Percentiles rank a stretch among this genome's conserved stretches.
Conservation (phyloP, 2,329 filamentous ascomycete genomes). For the Didymella exigua region DNA sequence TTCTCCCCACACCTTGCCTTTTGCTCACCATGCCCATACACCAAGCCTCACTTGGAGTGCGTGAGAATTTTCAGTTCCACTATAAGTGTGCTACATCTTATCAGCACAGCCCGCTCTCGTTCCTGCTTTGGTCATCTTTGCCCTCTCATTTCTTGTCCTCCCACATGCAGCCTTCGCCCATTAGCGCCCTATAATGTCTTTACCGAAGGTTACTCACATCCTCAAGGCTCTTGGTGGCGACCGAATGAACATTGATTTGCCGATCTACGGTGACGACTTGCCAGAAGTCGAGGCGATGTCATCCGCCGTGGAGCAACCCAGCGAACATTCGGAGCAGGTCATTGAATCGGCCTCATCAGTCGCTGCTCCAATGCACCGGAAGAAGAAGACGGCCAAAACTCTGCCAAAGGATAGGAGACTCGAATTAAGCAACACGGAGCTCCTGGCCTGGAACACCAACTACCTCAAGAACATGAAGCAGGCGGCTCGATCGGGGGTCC, state of each 20-base stretch:
- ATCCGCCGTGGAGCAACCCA: constrained; percentile 16
- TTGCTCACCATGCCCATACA: constrained; percentile 6
- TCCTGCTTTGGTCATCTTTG: background rate
- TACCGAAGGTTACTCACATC: constrained; percentile 17
- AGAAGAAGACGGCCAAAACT: constrained; percentile 44
- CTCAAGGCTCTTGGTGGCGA: constrained; percentile 29
- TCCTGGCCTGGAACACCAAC: constrained; percentile 62
- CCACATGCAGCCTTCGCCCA: too few relatives aligned
- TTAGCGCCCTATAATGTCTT: background rate
- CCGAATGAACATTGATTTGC: constrained; percentile 40
- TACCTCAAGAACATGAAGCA: constrained; percentile 67
- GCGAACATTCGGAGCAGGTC: constrained; percentile 24
- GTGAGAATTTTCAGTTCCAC: background rate
- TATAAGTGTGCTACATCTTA: background rate
- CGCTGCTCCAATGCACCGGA: constrained; percentile 51
- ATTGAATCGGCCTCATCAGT: constrained; percentile 46
- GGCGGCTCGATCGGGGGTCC: constrained; percentile 52
- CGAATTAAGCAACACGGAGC: constrained; percentile 61
- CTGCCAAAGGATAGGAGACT: constrained; percentile 57
- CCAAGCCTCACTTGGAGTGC: background rate
- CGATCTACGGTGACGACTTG: constrained; percentile 42
- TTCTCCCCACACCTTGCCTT: background rate
- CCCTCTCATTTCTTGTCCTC: background rate
- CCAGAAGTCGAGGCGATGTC: constrained; percentile 40
- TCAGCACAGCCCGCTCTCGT: background rate